Percentiles rank a stretch among this genome's conserved stretches.
phyloP scores from a whole-genome alignment of 306 rosid genomes.

The Quercus dentata region DNA sequence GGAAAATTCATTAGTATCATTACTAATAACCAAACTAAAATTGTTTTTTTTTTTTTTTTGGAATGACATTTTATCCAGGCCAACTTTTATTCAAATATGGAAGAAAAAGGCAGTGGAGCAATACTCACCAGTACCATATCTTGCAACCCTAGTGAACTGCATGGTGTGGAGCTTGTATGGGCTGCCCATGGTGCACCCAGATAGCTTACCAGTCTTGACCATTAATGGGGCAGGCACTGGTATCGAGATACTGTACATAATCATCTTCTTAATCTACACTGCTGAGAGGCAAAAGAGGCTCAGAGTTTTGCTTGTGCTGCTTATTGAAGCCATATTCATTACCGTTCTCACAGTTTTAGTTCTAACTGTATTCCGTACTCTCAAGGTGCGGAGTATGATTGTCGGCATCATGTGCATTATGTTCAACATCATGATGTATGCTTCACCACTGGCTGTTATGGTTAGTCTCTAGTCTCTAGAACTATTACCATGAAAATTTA shows the following conservation, averaged over 20 bases:
- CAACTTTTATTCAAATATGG: conserved; percentile 70
- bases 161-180: conserved; percentile 85
- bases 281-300: conserved; percentile 55
- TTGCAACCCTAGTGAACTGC: conserved; percentile 82
- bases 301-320: conserved; percentile 33
- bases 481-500: not conserved
- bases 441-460: conserved; percentile 76
- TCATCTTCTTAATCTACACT: conserved; percentile 60
- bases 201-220: conserved; percentile 62
- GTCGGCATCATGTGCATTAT: conserved; percentile 63
- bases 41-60: not conserved
- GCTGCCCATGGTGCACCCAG: conserved; percentile 68
- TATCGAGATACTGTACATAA: conserved; percentile 54
- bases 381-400: conserved; percentile 40
- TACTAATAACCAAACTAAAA: not conserved
- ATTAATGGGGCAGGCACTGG: conserved; percentile 60
- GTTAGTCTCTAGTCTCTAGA: conserved; percentile 24
- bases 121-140: conserved; percentile 74
- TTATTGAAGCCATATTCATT: conserved; percentile 47
- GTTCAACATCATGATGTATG: conserved; percentile 89
- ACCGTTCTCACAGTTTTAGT: conserved; percentile 31
- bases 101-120: conserved; percentile 76
- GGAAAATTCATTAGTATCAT: no score
- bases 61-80: conserved; percentile 27
- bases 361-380: conserved; percentile 34